Percentiles rank a stretch among this genome's conserved stretches.
Evolutionary conservation across 495 filamentous ascomycete genomes (phyloP).

Genomic region (Neurospora tetrasperma): DNA sequence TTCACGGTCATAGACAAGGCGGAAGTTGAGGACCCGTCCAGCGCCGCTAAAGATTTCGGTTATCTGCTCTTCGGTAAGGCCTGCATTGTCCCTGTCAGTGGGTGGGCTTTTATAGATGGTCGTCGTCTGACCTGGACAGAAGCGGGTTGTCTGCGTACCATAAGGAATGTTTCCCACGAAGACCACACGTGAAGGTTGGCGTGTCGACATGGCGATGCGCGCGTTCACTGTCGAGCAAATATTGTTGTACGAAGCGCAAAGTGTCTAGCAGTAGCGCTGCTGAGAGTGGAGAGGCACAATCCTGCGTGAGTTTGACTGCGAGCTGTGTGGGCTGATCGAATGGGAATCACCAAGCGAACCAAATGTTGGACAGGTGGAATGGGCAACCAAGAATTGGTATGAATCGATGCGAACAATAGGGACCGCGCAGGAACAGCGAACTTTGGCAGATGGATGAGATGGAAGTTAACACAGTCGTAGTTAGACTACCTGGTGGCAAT

Average conservation of each 20-base stretch:
- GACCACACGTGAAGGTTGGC: constrained; percentile 47
- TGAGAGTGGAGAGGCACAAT: neutral
- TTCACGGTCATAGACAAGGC: constrained; percentile 90
- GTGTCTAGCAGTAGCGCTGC: neutral
- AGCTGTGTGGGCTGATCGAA: neutral
- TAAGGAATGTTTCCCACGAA: constrained; percentile 84
- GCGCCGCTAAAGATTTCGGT: constrained; percentile 79
- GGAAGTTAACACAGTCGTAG: neutral
- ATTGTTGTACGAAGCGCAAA: neutral
- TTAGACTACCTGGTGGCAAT: neutral
- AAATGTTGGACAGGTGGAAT: neutral
- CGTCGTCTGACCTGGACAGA: neutral
- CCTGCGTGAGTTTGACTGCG: neutral
- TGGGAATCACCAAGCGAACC: neutral
- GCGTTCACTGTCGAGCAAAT: neutral
- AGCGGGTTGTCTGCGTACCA: constrained; percentile 26
- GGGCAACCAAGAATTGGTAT: neutral
- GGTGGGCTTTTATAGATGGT: neutral
- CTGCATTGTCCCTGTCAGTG: constrained; percentile 29
- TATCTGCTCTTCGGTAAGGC: constrained; percentile 90
- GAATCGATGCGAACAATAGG: neutral
- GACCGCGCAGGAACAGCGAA: neutral
- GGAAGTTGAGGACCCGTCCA: constrained; percentile 84
- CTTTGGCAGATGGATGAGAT: neutral
- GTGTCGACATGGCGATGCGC: constrained; percentile 37